These are phyloP conservation scores for Agrocybe praecox DNA, from an alignment of 768 basidiomycete genomes.

Conservation along the genomic window DNA sequence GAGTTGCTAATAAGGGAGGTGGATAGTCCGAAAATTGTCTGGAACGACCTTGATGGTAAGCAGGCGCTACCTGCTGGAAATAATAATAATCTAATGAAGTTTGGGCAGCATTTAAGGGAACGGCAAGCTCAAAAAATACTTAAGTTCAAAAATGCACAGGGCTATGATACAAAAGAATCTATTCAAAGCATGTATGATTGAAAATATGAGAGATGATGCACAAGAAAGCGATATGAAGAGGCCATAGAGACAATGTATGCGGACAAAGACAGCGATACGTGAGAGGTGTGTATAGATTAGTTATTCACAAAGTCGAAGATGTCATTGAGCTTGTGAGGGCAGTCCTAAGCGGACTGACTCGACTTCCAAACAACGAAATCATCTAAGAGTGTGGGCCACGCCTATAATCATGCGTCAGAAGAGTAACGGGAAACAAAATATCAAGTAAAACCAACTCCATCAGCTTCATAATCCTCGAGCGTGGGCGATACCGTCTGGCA, in stretches of 20 bases:
- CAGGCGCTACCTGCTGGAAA: too few species aligned
- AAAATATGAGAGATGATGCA: slow-evolving; percentile 4
- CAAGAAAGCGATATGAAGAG: neutral
- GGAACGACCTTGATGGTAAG: too few species aligned
- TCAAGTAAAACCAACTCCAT: slow-evolving; percentile 55
- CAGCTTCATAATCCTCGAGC: slow-evolving; percentile 70
- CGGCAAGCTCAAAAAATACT: too few species aligned
- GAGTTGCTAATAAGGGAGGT: too few species aligned
- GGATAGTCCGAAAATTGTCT: too few species aligned
- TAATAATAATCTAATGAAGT: too few species aligned
- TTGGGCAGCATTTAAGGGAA: too few species aligned
- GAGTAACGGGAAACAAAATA: neutral
- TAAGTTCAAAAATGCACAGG: slow-evolving; percentile 1
- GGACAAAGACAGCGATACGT: neutral
- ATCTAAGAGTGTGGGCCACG: slow-evolving; percentile 84
- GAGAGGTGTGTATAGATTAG: too few species aligned
- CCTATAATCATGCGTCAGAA: slow-evolving; percentile 38
- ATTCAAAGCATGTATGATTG: neutral
- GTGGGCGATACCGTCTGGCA: slow-evolving; percentile 60
- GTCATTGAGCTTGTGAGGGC: neutral
- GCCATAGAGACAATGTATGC: neutral
- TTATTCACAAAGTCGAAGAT: too few species aligned
- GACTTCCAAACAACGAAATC: slow-evolving; percentile 77
- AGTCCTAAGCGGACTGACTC: slow-evolving; percentile 6
- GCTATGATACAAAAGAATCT: slow-evolving; percentile 11